Percentiles rank a stretch among this genome's conserved stretches.
Conservation (phyloP, 2,329 filamentous ascomycete species). For the Botrytis paeoniae region DNA sequence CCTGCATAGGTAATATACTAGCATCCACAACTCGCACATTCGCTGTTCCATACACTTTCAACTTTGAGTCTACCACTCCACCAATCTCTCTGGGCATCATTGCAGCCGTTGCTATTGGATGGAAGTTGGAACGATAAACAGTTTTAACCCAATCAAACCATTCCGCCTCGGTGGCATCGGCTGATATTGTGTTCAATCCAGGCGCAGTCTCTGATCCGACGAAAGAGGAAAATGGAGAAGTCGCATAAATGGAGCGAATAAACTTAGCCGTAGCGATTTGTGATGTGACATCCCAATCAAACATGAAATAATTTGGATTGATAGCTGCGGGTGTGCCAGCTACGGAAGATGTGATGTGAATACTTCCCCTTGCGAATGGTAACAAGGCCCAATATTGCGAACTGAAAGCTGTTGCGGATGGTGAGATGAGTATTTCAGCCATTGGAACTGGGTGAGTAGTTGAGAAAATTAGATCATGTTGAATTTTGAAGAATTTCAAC, state of each 20-base stretch:
- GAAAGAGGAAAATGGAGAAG: neutral
- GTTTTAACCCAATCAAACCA: constrained; percentile 18
- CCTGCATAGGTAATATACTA: constrained; percentile 24
- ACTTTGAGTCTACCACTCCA: constrained; percentile 25
- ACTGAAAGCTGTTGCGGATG: constrained; percentile 34
- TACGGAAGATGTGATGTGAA: constrained; percentile 49
- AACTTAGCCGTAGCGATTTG: constrained; percentile 3
- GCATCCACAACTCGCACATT: constrained; percentile 29
- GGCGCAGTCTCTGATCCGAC: constrained; percentile 17
- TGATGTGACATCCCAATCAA: constrained; percentile 8
- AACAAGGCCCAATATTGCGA: constrained; percentile 38
- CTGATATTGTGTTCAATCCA: constrained; percentile 11
- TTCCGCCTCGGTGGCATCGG: constrained; percentile 17
- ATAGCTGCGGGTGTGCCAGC: constrained; percentile 44
- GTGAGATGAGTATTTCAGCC: constrained; percentile 51
- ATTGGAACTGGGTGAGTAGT: constrained; percentile 44
- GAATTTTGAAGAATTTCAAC: constrained; percentile 8
- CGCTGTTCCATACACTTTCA: constrained; percentile 27
- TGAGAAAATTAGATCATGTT: constrained; percentile 22
- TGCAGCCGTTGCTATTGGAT: constrained; percentile 26
- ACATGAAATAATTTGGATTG: constrained; percentile 45
- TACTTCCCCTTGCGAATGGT: constrained; percentile 53
- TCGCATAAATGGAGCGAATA: neutral
- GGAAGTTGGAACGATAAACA: constrained; percentile 22
- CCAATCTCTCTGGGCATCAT: constrained; percentile 26